Evolutionary conservation across 1,139 yeast genomes (phyloP).

Genomic region (Kodamaea alishanica): DNA sequence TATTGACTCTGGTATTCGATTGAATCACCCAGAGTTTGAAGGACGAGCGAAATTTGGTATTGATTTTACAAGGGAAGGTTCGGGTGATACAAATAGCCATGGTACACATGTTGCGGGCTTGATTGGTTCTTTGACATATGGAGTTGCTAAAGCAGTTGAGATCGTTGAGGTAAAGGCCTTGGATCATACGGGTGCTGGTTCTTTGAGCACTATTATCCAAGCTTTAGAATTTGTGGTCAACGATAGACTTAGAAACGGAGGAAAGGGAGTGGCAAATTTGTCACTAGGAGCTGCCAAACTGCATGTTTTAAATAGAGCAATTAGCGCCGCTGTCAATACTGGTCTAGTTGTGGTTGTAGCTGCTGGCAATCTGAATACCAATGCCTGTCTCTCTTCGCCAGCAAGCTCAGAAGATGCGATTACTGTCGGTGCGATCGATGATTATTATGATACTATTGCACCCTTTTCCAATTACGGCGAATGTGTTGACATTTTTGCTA

Average conservation of each 20-base stretch:
- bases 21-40: slow-evolving; percentile 60
- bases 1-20: slow-evolving; percentile 72
- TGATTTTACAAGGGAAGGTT: slow-evolving; percentile 61
- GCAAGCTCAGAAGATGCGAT: slow-evolving; percentile 70
- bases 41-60: slow-evolving; percentile 56
- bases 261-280: slow-evolving; percentile 69
- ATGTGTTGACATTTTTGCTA: slow-evolving; percentile 81
- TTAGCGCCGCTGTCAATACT: slow-evolving; percentile 62
- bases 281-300: slow-evolving; percentile 74
- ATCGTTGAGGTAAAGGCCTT: slow-evolving; percentile 72
- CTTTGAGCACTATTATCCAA: slow-evolving; percentile 60
- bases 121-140: slow-evolving; percentile 73
- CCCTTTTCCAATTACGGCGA: slow-evolving; percentile 83
- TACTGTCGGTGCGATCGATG: slow-evolving; percentile 87
- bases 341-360: slow-evolving; percentile 84
- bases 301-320: slow-evolving; percentile 64
- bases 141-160: slow-evolving; percentile 69
- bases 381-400: slow-evolving; percentile 80
- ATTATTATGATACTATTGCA: slow-evolving; percentile 62
- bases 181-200: slow-evolving; percentile 61
- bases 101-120: slow-evolving; percentile 91
- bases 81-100: slow-evolving; percentile 68
- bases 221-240: slow-evolving; percentile 72
- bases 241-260: slow-evolving; percentile 42
- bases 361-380: slow-evolving; percentile 76